These are phyloP conservation scores for Eucalyptus marginata DNA, from an alignment of 345 rosid species.

Conservation along the genomic window DNA sequence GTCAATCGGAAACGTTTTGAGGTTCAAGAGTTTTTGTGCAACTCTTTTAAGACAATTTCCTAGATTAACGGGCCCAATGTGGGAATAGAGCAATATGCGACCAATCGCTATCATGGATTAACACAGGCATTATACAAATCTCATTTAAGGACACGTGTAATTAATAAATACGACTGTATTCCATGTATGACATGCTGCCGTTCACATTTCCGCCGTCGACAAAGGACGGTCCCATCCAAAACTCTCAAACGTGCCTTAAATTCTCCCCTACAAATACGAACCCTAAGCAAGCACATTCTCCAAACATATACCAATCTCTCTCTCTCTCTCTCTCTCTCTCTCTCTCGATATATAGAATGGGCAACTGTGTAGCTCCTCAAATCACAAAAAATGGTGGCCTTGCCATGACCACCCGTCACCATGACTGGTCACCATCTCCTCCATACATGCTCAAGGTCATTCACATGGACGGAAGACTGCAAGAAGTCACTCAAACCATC, in stretches of 20 bases:
- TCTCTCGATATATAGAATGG: constrained; percentile 3
- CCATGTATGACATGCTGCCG: neutral
- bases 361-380: constrained; percentile 24
- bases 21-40: neutral
- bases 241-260: neutral
- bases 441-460: constrained; percentile 17
- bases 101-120: neutral
- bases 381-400: neutral
- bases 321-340: neutral
- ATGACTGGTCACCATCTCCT: neutral
- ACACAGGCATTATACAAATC: neutral
- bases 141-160: neutral
- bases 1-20: neutral
- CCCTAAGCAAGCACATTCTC: neutral
- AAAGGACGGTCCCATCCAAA: neutral
- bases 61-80: neutral
- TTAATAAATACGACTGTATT: neutral
- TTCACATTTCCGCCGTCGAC: neutral
- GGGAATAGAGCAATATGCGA: neutral
- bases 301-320: neutral
- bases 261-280: neutral
- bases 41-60: neutral
- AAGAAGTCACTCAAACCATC: constrained; percentile 17
- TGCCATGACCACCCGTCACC: neutral
- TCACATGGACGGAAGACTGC: constrained; percentile 21